Conservation (phyloP, 768 basidiomycete species). For the Tubosaeta sp. region DNA sequence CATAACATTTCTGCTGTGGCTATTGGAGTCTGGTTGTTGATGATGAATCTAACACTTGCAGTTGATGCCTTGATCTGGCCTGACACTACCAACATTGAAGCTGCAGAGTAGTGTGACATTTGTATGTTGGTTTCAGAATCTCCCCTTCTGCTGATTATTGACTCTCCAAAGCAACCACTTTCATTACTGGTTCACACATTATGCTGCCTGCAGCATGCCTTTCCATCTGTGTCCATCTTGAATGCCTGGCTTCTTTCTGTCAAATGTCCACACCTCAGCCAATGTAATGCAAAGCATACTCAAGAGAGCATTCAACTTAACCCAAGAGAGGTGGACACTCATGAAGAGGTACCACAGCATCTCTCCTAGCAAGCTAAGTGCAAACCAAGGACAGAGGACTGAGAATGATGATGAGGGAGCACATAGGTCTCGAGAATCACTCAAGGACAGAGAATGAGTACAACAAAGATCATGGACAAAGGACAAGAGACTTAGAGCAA, state of each 20-base stretch:
- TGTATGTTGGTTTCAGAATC: constrained; percentile 38
- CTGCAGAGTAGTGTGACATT: constrained; percentile 75
- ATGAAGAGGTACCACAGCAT: too few species aligned
- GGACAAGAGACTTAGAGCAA: too few species aligned
- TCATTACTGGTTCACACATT: constrained; percentile 47
- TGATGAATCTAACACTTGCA: constrained; percentile 46
- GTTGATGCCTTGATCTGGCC: constrained; percentile 63
- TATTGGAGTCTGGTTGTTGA: constrained; percentile 49
- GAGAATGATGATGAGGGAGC: too few species aligned
- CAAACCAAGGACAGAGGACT: too few species aligned
- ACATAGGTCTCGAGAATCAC: too few species aligned
- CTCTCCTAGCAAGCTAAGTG: too few species aligned
- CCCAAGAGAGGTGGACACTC: too few species aligned
- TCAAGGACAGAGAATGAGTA: too few species aligned
- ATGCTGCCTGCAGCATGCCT: constrained; percentile 59
- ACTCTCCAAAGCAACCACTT: constrained; percentile 44
- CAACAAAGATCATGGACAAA: too few species aligned
- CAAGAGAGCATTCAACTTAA: too few species aligned
- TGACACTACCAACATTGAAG: constrained; percentile 36
- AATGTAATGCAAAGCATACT: too few species aligned
- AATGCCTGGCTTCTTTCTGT: constrained; percentile 47
- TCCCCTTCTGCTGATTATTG: neutral
- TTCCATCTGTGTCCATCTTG: constrained; percentile 52
- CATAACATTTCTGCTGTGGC: constrained; percentile 44
- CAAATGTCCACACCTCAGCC: constrained; percentile 27